These are phyloP conservation scores for Darksidea phi DNA, from an alignment of 495 filamentous ascomycete genomes.

Conservation along the genomic window DNA sequence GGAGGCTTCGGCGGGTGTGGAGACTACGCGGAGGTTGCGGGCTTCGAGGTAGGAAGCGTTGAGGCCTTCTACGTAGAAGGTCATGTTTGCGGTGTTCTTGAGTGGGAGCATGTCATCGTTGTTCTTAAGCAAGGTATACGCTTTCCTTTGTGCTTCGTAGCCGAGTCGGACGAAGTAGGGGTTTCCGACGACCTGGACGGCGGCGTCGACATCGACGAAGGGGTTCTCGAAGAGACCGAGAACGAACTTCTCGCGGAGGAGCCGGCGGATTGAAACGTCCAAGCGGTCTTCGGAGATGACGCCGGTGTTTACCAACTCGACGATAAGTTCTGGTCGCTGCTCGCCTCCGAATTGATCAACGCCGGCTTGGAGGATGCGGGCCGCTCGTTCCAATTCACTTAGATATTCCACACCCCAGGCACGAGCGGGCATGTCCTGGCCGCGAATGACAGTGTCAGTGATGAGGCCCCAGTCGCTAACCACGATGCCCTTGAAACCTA, in stretches of 20 bases:
- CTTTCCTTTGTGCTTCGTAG: slow-evolving; percentile 36
- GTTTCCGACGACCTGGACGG: slow-evolving; percentile 40
- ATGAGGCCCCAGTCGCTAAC: slow-evolving; percentile 44
- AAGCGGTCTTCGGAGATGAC: slow-evolving; percentile 15
- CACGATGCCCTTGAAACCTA: slow-evolving; percentile 45
- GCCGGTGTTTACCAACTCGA: slow-evolving; percentile 23
- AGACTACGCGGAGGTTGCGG: slow-evolving; percentile 19
- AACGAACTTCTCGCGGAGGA: slow-evolving; percentile 19
- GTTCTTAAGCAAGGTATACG: slow-evolving; percentile 44
- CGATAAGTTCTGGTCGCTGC: slow-evolving; percentile 40
- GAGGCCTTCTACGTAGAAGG: slow-evolving; percentile 42
- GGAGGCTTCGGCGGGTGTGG: slow-evolving; percentile 40
- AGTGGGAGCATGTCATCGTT: slow-evolving; percentile 36
- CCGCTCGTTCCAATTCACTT: slow-evolving; percentile 31
- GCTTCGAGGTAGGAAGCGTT: slow-evolving; percentile 29
- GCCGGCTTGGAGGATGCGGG: slow-evolving; percentile 40
- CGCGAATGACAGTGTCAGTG: slow-evolving; percentile 32
- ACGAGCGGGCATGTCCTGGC: slow-evolving; percentile 16
- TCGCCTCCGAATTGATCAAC: slow-evolving; percentile 48
- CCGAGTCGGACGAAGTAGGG: slow-evolving; percentile 39
- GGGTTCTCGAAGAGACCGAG: slow-evolving; percentile 25
- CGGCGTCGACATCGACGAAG: slow-evolving; percentile 40
- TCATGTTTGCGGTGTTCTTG: slow-evolving; percentile 20
- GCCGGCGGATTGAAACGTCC: slow-evolving; percentile 14
- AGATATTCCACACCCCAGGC: slow-evolving; percentile 16